Conservation (phyloP, 306 rosid species). For the Cicer yamashitae region DNA sequence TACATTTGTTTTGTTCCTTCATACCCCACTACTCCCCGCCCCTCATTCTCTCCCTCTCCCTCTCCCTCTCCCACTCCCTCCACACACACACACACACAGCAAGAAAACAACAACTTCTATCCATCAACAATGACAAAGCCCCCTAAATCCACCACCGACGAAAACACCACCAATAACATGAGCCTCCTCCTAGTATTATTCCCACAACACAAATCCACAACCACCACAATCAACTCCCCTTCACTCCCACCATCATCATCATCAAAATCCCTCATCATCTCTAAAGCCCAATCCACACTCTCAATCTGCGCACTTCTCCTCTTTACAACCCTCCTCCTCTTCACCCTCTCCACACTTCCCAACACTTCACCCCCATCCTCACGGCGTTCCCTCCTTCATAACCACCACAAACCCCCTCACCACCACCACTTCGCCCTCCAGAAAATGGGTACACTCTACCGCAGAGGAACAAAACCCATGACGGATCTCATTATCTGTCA, state of each 20-base stretch:
- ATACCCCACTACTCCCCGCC: not conserved
- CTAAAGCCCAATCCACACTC: slow-evolving; percentile 77
- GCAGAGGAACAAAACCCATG: slow-evolving; percentile 82
- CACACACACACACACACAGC: not conserved
- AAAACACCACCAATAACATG: slow-evolving; percentile 44
- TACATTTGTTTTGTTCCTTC: not conserved
- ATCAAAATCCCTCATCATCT: slow-evolving; percentile 43
- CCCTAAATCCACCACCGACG: not conserved
- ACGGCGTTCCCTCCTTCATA: slow-evolving; percentile 44
- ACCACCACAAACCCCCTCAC: not conserved
- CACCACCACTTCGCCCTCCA: slow-evolving; percentile 33
- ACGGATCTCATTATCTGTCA: slow-evolving; percentile 75
- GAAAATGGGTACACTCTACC: slow-evolving; percentile 71
- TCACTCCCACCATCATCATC: not conserved
- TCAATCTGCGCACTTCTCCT: slow-evolving; percentile 78
- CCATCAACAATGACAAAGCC: slow-evolving; percentile 43
- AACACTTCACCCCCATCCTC: not conserved
- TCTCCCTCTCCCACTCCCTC: not conserved
- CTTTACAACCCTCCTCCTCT: slow-evolving; percentile 77
- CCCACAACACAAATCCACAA: slow-evolving; percentile 55
- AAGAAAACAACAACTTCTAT: not conserved
- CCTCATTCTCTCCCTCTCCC: not conserved
- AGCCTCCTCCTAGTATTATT: slow-evolving; percentile 73
- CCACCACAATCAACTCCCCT: slow-evolving; percentile 43
- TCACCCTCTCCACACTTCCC: slow-evolving; percentile 88